Conservation (phyloP, 2,329 filamentous ascomycete species). For the Colletotrichum tropicicola region DNA sequence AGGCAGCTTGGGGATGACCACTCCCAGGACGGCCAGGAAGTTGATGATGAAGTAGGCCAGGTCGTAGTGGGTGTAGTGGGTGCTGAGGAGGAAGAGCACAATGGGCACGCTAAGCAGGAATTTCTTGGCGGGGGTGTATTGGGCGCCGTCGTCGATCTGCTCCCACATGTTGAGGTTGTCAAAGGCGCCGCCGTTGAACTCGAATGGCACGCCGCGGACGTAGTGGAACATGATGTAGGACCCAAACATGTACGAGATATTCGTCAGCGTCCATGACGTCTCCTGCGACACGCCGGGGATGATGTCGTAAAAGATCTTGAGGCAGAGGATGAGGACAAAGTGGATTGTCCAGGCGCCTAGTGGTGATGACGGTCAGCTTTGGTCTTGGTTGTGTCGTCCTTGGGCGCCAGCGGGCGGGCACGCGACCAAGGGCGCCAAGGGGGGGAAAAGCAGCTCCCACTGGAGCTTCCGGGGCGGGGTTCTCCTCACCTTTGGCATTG, state of each 20-base stretch:
- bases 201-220: constrained; percentile 96
- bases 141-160: constrained; percentile 98
- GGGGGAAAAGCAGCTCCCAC: background rate
- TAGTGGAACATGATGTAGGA: constrained; percentile 99
- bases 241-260: constrained; percentile 98
- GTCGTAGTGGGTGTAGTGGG: constrained; percentile 99
- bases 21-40: constrained; percentile 88
- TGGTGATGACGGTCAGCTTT: constrained; percentile 2
- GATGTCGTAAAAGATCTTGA: constrained; percentile 98
- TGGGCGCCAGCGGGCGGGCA: background rate
- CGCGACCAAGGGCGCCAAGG: background rate
- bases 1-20: constrained; percentile 96
- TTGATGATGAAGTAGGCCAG: constrained; percentile 97
- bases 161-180: constrained; percentile 99
- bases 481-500: constrained; percentile 88
- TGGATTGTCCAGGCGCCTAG: constrained; percentile 98
- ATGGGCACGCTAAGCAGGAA: constrained; percentile 96
- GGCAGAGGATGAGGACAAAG: constrained; percentile 86
- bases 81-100: constrained; percentile 93
- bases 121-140: constrained; percentile 99
- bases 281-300: constrained; percentile 97
- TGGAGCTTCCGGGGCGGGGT: background rate
- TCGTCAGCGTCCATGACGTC: constrained; percentile 97
- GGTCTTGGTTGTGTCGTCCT: background rate
- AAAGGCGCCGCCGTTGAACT: constrained; percentile 98